Conservation (phyloP, 1,284 basidiomycete species). For the Cryptococcus hybrid region DNA sequence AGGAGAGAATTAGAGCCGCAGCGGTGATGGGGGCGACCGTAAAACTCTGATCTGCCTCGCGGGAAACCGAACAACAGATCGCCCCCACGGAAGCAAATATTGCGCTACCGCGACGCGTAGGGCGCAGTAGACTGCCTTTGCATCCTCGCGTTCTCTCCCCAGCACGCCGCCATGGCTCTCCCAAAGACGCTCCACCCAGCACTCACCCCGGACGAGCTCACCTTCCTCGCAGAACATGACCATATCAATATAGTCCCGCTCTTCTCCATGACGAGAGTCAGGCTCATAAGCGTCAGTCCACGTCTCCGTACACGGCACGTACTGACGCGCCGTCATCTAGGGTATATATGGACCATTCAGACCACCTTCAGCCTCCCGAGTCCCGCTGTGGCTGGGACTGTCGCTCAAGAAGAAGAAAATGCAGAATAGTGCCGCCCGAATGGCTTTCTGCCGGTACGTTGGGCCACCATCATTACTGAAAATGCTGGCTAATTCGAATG, state of each 20-base stretch:
- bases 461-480: neutral
- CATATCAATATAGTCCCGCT: constrained; percentile 77
- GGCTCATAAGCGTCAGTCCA: constrained; percentile 72
- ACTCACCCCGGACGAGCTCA: constrained; percentile 66
- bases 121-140: neutral
- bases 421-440: constrained; percentile 80
- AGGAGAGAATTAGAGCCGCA: neutral
- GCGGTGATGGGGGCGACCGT: too few relatives aligned
- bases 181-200: constrained; percentile 47
- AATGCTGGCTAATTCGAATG: neutral
- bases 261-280: constrained; percentile 81
- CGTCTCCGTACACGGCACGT: neutral
- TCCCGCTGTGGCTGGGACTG: constrained; percentile 93
- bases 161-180: constrained; percentile 45
- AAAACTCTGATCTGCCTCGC: too few relatives aligned
- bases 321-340: constrained; percentile 48
- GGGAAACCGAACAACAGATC: too few relatives aligned
- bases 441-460: constrained; percentile 82
- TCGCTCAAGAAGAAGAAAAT: constrained; percentile 94
- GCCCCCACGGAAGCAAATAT: too few relatives aligned
- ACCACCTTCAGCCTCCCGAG: constrained; percentile 74
- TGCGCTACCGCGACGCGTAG: too few relatives aligned
- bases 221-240: constrained; percentile 79
- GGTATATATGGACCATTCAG: constrained; percentile 89
- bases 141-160: neutral